A percentile compares a stretch with the other conserved stretches of the same genome.
phyloP scores from a whole-genome alignment of 2,329 filamentous ascomycete species.

The Stenocarpella maydis region DNA sequence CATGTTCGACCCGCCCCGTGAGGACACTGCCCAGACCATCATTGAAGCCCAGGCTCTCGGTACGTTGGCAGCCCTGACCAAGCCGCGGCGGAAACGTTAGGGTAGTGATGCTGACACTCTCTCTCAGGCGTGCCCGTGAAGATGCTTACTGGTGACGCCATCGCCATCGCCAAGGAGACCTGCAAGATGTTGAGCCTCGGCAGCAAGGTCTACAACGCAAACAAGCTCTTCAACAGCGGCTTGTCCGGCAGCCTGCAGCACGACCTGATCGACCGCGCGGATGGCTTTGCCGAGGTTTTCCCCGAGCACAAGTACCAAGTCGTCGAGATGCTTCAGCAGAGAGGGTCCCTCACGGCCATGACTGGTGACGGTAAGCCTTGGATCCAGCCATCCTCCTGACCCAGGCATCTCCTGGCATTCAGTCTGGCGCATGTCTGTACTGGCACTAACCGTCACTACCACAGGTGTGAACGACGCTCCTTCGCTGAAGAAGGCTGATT shows the following conservation, averaged over 20 bases:
- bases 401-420: too few relatives aligned
- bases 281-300: conserved; percentile 78
- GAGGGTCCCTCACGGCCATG: conserved; percentile 76
- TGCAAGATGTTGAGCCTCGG: conserved; percentile 83
- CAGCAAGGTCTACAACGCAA: conserved; percentile 83
- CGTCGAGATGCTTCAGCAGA: conserved; percentile 77
- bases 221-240: conserved; percentile 78
- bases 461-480: conserved; percentile 74
- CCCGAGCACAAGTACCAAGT: conserved; percentile 81
- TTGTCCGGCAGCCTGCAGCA: conserved; percentile 76
- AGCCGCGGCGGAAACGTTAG: neutral
- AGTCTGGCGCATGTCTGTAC: neutral
- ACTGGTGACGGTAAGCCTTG: conserved; percentile 65
- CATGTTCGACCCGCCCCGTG: conserved; percentile 83
- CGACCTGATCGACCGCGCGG: conserved; percentile 77
- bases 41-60: conserved; percentile 63
- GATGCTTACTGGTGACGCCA: conserved; percentile 83
- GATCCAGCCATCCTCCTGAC: too few relatives aligned
- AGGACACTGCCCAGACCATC: conserved; percentile 81
- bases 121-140: conserved; percentile 73
- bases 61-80: neutral
- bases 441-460: neutral
- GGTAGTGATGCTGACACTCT: neutral
- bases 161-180: conserved; percentile 81
- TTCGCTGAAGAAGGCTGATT: conserved; percentile 77